Percentiles rank a stretch among this genome's conserved stretches.
Conservation (phyloP, 495 filamentous ascomycete genomes). For the Annulohypoxylon stygium region DNA sequence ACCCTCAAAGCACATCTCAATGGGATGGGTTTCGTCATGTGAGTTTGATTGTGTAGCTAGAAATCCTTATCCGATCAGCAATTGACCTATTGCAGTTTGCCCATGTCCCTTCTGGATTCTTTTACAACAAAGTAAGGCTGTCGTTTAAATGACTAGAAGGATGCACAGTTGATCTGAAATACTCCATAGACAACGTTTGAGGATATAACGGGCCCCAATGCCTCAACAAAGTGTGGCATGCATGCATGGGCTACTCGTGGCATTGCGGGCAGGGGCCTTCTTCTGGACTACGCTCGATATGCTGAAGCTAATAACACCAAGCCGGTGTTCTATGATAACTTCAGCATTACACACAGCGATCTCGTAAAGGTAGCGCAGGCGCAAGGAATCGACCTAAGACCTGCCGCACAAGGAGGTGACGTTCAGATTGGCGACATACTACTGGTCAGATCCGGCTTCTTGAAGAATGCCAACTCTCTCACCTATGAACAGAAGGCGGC, state of each 20-base stretch:
- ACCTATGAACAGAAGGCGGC: conserved; percentile 57
- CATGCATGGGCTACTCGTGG: conserved; percentile 55
- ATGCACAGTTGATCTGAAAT: background rate
- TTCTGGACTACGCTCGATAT: conserved; percentile 57
- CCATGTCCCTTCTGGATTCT: conserved; percentile 58
- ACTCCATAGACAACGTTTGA: conserved; percentile 60
- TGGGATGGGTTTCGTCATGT: conserved; percentile 80
- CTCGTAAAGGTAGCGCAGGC: conserved; percentile 52
- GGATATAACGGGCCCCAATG: conserved; percentile 50
- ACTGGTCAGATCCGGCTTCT: conserved; percentile 72
- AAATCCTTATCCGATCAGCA: background rate
- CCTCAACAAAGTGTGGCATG: conserved; percentile 46
- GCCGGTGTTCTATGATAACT: conserved; percentile 53
- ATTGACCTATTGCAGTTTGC: conserved; percentile 46
- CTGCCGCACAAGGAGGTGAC: conserved; percentile 71
- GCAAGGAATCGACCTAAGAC: conserved; percentile 49
- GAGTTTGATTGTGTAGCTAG: background rate
- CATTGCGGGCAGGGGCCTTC: conserved; percentile 62
- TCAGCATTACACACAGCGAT: conserved; percentile 66
- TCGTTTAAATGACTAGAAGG: background rate
- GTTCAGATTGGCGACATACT: conserved; percentile 73
- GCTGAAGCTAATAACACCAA: conserved; percentile 59
- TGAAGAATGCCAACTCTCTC: conserved; percentile 61
- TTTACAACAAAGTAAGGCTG: conserved; percentile 64
- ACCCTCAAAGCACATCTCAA: conserved; percentile 76